Evolutionary conservation across 2,329 filamentous ascomycete species (phyloP).

Genomic region (Pochonia chlamydosporia): DNA sequence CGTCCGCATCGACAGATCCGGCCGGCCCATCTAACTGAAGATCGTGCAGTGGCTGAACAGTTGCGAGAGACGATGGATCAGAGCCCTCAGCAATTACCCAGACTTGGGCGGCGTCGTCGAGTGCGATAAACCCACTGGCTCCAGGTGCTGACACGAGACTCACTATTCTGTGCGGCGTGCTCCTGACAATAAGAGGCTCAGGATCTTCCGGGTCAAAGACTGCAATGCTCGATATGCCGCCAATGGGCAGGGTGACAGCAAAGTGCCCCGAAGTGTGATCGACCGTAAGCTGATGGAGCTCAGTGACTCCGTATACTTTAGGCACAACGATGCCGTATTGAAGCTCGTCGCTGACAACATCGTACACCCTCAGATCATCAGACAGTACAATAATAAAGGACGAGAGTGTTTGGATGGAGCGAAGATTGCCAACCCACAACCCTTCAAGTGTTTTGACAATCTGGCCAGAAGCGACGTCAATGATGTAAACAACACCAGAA

Average conservation of each 20-base stretch:
- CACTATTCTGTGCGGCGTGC: conserved; percentile 53
- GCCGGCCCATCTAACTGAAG: conserved; percentile 39
- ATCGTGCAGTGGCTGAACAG: conserved; percentile 51
- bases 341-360: conserved; percentile 73
- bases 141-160: conserved; percentile 59
- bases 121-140: conserved; percentile 65
- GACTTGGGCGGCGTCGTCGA: conserved; percentile 73
- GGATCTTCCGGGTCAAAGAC: conserved; percentile 61
- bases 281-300: conserved; percentile 63
- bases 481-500: conserved; percentile 63
- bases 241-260: conserved; percentile 51
- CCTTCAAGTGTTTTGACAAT: conserved; percentile 63
- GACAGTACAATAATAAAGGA: conserved; percentile 72
- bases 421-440: conserved; percentile 59
- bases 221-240: conserved; percentile 48
- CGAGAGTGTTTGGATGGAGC: conserved; percentile 65
- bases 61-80: conserved; percentile 43
- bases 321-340: conserved; percentile 59
- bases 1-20: conserved; percentile 21
- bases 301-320: conserved; percentile 28
- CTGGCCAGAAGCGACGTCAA: conserved; percentile 65
- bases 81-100: conserved; percentile 56
- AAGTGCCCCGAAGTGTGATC: conserved; percentile 61
- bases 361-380: conserved; percentile 69
- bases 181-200: conserved; percentile 53